phyloP scores from a whole-genome alignment of 2,329 filamentous ascomycete genomes.

The Trichoderma lentiforme region DNA sequence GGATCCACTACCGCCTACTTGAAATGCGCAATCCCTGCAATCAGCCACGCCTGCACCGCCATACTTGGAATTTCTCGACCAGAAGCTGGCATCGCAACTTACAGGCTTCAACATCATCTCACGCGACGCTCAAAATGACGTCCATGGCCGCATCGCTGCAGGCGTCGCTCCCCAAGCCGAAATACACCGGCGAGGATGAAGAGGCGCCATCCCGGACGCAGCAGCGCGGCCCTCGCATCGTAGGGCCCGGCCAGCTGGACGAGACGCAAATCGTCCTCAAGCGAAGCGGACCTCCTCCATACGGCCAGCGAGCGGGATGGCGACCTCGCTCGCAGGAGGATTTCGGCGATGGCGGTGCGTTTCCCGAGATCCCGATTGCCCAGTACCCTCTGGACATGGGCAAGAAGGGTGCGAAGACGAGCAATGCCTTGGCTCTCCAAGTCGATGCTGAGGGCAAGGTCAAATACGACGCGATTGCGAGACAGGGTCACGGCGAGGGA shows the following conservation, averaged over 20 bases:
- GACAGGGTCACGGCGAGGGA: slow-evolving; percentile 78
- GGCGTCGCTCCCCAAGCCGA: slow-evolving; percentile 80
- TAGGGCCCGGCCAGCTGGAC: slow-evolving; percentile 76
- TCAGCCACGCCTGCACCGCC: slow-evolving; percentile 22
- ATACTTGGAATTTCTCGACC: slow-evolving; percentile 34
- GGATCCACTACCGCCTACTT: background rate
- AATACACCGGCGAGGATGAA: slow-evolving; percentile 87
- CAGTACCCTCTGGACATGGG: slow-evolving; percentile 98
- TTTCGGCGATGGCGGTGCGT: slow-evolving; percentile 93
- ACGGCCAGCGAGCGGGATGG: slow-evolving; percentile 86
- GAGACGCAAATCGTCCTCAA: slow-evolving; percentile 81
- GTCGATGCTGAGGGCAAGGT: slow-evolving; percentile 90
- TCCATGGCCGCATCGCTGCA: slow-evolving; percentile 70
- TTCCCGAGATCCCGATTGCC: slow-evolving; percentile 88
- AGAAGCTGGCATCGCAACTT: background rate
- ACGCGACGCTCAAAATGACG: slow-evolving; percentile 48
- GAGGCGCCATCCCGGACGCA: slow-evolving; percentile 68
- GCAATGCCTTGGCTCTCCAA: slow-evolving; percentile 87
- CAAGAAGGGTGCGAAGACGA: slow-evolving; percentile 66
- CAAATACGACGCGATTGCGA: slow-evolving; percentile 93
- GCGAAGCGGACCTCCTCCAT: slow-evolving; percentile 80
- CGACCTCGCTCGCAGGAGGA: slow-evolving; percentile 84
- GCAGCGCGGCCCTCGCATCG: slow-evolving; percentile 76
- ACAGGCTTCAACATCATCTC: slow-evolving; percentile 21
- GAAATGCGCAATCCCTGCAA: background rate